A percentile compares a stretch with the other conserved stretches of the same genome.
Conservation (phyloP, 163 green algal species). For the Prototheca wickerhamii region DNA sequence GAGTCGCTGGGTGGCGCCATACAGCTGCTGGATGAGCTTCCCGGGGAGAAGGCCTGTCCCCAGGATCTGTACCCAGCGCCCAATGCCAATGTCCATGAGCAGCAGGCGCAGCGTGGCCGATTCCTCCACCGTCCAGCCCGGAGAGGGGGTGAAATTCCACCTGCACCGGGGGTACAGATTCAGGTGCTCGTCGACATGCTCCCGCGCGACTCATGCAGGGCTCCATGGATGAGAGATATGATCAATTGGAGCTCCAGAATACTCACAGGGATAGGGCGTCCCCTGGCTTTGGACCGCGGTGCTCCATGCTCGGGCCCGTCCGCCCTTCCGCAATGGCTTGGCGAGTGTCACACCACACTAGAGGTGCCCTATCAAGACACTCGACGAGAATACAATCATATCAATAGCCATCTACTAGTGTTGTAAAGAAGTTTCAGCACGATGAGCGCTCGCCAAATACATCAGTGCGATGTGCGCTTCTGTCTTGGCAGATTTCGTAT, state of each 20-base stretch:
- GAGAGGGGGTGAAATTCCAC: conserved; percentile 88
- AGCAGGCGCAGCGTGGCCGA: conserved; percentile 64
- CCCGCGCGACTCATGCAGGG: neutral
- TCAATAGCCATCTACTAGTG: too few relatives aligned
- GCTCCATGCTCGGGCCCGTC: conserved; percentile 18
- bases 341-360: too few relatives aligned
- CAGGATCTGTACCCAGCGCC: conserved; percentile 75
- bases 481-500: too few relatives aligned
- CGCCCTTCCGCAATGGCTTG: too few relatives aligned
- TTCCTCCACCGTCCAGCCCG: conserved; percentile 82
- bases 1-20: conserved; percentile 80
- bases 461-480: too few relatives aligned
- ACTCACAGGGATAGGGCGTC: conserved; percentile 72
- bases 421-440: too few relatives aligned
- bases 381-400: too few relatives aligned
- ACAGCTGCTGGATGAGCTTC: conserved; percentile 88
- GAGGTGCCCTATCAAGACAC: too few relatives aligned
- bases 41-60: conserved; percentile 72
- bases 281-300: conserved; percentile 57
- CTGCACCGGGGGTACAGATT: conserved; percentile 26
- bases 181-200: neutral
- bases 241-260: neutral
- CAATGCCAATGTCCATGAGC: conserved; percentile 80
- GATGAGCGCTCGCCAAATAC: too few relatives aligned
- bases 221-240: neutral